Evolutionary conservation across 2,329 filamentous ascomycete genomes (phyloP).

Genomic region (Talaromyces atroroseus): DNA sequence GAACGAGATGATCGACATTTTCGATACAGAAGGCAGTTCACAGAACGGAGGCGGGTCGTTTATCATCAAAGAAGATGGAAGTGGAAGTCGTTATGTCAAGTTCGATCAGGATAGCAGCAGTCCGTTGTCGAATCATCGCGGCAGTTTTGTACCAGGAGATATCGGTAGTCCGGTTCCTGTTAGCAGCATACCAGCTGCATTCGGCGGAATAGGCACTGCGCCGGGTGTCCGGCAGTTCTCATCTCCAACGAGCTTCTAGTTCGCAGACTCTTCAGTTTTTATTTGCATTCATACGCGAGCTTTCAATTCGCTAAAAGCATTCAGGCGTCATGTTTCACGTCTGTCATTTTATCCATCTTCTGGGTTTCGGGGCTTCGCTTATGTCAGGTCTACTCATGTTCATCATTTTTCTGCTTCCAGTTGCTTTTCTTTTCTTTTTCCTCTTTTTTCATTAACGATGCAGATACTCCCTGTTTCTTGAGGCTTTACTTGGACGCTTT

Average conservation of each 20-base stretch:
- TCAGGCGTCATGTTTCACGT: conserved; percentile 7
- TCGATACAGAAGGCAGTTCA: conserved; percentile 81
- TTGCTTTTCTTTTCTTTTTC: neutral
- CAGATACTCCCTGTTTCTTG: conserved; percentile 3
- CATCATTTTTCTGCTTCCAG: neutral
- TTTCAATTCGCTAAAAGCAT: conserved; percentile 8
- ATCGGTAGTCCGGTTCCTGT: conserved; percentile 62
- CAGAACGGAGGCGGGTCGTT: conserved; percentile 91
- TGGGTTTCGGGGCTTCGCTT: neutral
- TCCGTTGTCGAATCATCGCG: conserved; percentile 37
- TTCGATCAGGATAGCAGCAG: conserved; percentile 50
- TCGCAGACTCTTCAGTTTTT: neutral
- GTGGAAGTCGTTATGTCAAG: conserved; percentile 36
- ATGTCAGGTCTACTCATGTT: conserved; percentile 1
- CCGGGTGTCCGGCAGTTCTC: conserved; percentile 34
- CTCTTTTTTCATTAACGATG: neutral
- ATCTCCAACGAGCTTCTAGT: conserved; percentile 26
- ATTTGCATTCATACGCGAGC: conserved; percentile 3
- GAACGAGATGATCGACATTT: conserved; percentile 73
- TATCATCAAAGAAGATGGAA: conserved; percentile 55
- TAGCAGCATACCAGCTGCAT: conserved; percentile 31
- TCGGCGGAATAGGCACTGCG: conserved; percentile 32
- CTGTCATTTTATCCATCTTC: conserved; percentile 2
- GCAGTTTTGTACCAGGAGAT: conserved; percentile 54
- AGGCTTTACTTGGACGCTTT: conserved; percentile 9